Conservation (phyloP, 192 early-diverging fungal species). For the Chytriomyces hyalinus region DNA sequence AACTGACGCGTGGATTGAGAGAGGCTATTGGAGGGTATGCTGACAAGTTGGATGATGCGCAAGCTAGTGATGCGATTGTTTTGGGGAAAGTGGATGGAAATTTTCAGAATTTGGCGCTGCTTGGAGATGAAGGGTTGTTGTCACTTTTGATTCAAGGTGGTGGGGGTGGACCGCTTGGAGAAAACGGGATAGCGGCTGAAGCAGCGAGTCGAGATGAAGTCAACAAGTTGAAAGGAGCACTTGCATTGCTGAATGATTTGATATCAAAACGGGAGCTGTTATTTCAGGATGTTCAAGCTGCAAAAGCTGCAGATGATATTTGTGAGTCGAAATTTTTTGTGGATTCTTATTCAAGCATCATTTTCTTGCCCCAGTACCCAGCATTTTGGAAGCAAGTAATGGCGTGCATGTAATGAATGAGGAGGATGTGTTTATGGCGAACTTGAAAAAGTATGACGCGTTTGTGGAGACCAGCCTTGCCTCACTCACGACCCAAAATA, state of each 20-base stretch:
- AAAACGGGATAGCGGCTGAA: not conserved
- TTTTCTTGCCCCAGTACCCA: not conserved
- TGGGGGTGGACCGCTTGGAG: not conserved
- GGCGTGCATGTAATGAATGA: not conserved
- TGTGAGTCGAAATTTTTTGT: not conserved
- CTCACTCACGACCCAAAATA: slow-evolving; percentile 15
- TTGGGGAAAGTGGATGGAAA: slow-evolving; percentile 8
- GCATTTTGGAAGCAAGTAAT: slow-evolving; percentile 1
- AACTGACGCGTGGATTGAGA: slow-evolving; percentile 11
- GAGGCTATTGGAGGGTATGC: slow-evolving; percentile 1
- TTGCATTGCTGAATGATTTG: slow-evolving; percentile 25
- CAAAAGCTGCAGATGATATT: slow-evolving; percentile 1
- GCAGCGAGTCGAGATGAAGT: not conserved
- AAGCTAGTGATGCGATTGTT: slow-evolving; percentile 13
- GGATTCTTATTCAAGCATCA: not conserved
- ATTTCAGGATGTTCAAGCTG: not conserved
- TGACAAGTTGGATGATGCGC: slow-evolving; percentile 19
- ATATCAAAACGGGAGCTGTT: not conserved
- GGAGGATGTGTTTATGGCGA: not conserved
- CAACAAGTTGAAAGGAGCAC: slow-evolving; percentile 13
- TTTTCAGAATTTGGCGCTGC: not conserved
- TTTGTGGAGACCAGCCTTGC: not conserved
- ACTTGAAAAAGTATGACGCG: slow-evolving; percentile 10
- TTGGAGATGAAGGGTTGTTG: slow-evolving; percentile 5
- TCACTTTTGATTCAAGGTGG: not conserved